Evolutionary conservation across 2,329 filamentous ascomycete species (phyloP), one percentile per base, ranked within the genome.

Genomic region (Talaromyces sp.): DNA sequence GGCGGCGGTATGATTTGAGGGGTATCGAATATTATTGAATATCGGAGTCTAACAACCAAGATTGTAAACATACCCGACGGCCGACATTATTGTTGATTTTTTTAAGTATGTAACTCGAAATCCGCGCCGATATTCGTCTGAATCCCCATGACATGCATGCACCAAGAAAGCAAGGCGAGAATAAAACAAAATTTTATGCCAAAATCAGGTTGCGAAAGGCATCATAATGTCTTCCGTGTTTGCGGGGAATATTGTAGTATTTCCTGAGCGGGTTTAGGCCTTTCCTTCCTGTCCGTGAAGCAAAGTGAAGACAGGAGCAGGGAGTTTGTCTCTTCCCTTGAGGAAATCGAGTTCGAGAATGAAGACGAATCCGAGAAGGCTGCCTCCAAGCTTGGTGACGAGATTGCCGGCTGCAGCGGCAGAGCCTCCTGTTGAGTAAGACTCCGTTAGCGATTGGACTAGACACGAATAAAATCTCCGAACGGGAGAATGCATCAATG

Each of bases 331-430:
- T 72, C 92, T 88, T 71, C 95, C 95, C 77, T 96, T 92, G 71
- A 99, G 87, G 80, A 95, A 94, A 72, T 93, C 90, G 69, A 99
- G 90, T 80, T 98, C 94, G 77, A 98, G 90, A 73, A 99, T 91
- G 84, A 99, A 99, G 68, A 97, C 83, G 81, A 91, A 98, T 72
- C 92, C 94, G 66, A 97, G 80, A 56, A 98, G 84, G n/a, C 87
- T 84, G 70, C 93, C 95, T 70, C 93, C 92, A 69, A 96, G 87
- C 80, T 96, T 88, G 77, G 89, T 85, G 72, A 98, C 91, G 66
- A 99, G 89, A 68, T 91, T 86, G 69, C 91, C 93, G 22, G 93
- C 94, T 67, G 94, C 95, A 69, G 87, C 87, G 64, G 95, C 95
- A 69, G 93, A 97, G 72, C 95, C 95, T 80, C 94, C 94, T 97